These are phyloP conservation scores for Dictyostelium discoideum DNA, from an alignment of 78 protist species.

Conservation along the genomic window DNA sequence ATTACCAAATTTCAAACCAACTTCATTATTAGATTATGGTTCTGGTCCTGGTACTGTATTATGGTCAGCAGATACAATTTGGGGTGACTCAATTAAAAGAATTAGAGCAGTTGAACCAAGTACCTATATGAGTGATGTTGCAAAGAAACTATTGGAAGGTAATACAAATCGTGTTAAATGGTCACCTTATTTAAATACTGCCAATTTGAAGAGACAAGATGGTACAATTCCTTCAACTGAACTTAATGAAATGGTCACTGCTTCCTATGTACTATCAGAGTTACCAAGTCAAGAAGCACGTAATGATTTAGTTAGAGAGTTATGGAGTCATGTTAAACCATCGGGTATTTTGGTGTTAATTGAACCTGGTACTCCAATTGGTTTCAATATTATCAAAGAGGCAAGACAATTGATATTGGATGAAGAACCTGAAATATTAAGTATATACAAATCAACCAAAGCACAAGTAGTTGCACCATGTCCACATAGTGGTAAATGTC, in stretches of 20 bases:
- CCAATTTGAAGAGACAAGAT: background rate
- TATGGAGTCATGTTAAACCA: slow-evolving; percentile 77
- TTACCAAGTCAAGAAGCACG: slow-evolving; percentile 62
- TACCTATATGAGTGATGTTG: slow-evolving; percentile 43
- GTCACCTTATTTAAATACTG: slow-evolving; percentile 43
- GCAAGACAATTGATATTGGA: slow-evolving; percentile 51
- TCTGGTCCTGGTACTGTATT: slow-evolving; percentile 86
- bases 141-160: slow-evolving; percentile 60
- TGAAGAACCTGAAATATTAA: background rate
- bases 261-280: slow-evolving; percentile 80
- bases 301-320: slow-evolving; percentile 20
- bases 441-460: background rate
- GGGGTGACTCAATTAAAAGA: slow-evolving; percentile 29
- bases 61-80: slow-evolving; percentile 73
- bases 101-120: slow-evolving; percentile 81
- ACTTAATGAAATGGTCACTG: slow-evolving; percentile 63
- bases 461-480: slow-evolving; percentile 80
- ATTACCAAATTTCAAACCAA: slow-evolving; percentile 73
- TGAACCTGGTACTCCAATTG: slow-evolving; percentile 88
- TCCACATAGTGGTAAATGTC: slow-evolving; percentile 79
- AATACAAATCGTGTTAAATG: slow-evolving; percentile 52
- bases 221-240: background rate
- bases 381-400: slow-evolving; percentile 65
- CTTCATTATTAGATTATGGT: slow-evolving; percentile 81
- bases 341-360: slow-evolving; percentile 70